Evolutionary conservation across 345 rosid genomes (phyloP), one percentile per base, ranked within the genome.

Genomic region (Excoecaria agallocha): DNA sequence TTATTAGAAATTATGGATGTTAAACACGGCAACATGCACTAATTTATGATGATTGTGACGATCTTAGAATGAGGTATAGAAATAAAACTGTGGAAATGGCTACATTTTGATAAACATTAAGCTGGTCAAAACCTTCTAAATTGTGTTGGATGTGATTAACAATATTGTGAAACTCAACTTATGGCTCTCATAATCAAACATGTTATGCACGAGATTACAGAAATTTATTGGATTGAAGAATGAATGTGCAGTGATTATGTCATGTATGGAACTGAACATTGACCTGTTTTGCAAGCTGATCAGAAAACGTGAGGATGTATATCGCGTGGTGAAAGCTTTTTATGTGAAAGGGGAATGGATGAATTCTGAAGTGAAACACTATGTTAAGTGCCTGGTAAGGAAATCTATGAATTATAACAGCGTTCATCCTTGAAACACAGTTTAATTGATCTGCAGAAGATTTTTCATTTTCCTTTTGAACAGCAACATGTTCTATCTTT

Each of bases 291-390:
- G 87, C 85, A 76, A 83, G 84, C 84, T 78, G 68, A 82, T 82
- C 86, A 95, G 99, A 70, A 85, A 84, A 62, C 90, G 94, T 24
- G 98, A 91, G 82, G 98, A 95, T 74, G 90, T 95, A 68, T 92
- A 89, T 68, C 90, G 85, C 0, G 90, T 85, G 22, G 81, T 91
- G 59, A 92, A 88, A 78, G 86, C 90, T 72, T 86, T 85, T 74
- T 83, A 91, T 75, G 79, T 85, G 24, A 91, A 84, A 78, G 90
- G 90, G 63, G 94, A 91, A 66, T 74, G 86, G 84, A 81, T 74
- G 68, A 59, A 71, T 41, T 79, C 89, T 45, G 94, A 92, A 86
- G 88, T 87, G 38, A 87, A 81, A 79, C 66, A 78, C 65, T 95
- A 87, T 75, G 73, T 91, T 60, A 85, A 86, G 52, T 87, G 86